A percentile compares a stretch with the other conserved stretches of the same genome.
Conservation (phyloP, 169 alveolate species). For the Cryptosporidium tyzzeri region DNA sequence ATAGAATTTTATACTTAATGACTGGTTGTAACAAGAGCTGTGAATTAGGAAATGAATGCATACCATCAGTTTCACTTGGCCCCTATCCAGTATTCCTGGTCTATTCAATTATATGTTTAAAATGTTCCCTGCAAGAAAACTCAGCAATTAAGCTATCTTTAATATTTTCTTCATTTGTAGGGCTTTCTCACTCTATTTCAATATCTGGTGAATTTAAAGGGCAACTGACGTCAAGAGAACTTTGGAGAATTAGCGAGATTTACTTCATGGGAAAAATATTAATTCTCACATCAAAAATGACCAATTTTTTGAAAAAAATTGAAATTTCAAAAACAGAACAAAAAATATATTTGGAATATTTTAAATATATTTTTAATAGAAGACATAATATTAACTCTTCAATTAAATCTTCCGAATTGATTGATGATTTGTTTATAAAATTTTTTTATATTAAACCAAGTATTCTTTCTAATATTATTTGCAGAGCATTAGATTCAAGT, state of each 20-base stretch:
- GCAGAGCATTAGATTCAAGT: slow-evolving; percentile 17
- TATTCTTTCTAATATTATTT: slow-evolving; percentile 18
- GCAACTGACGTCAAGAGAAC: slow-evolving; percentile 7
- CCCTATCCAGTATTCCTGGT: slow-evolving; percentile 39
- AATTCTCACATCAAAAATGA: slow-evolving; percentile 13
- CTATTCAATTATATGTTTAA: slow-evolving; percentile 12
- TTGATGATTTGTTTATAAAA: slow-evolving; percentile 29
- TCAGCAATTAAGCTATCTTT: slow-evolving; percentile 23
- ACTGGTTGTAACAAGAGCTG: slow-evolving; percentile 76
- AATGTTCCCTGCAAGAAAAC: slow-evolving; percentile 10
- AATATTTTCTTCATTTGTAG: slow-evolving; percentile 36
- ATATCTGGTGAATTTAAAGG: slow-evolving; percentile 6
- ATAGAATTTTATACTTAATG: slow-evolving; percentile 72
- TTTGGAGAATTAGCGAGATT: slow-evolving; percentile 43
- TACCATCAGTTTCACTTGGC: slow-evolving; percentile 36
- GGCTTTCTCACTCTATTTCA: slow-evolving; percentile 28
- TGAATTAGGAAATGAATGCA: slow-evolving; percentile 29
- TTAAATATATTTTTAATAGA: slow-evolving; percentile 31
- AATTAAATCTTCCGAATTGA: background rate
- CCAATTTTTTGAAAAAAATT: background rate
- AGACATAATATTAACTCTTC: slow-evolving; percentile 5
- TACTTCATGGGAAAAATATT: slow-evolving; percentile 44
- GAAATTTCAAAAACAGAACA: slow-evolving; percentile 13
- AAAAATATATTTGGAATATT: slow-evolving; percentile 26
- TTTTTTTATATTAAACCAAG: slow-evolving; percentile 25